These are phyloP conservation scores for Microbotryum scabiosae DNA, from an alignment of 1,284 basidiomycete species.

Conservation along the genomic window DNA sequence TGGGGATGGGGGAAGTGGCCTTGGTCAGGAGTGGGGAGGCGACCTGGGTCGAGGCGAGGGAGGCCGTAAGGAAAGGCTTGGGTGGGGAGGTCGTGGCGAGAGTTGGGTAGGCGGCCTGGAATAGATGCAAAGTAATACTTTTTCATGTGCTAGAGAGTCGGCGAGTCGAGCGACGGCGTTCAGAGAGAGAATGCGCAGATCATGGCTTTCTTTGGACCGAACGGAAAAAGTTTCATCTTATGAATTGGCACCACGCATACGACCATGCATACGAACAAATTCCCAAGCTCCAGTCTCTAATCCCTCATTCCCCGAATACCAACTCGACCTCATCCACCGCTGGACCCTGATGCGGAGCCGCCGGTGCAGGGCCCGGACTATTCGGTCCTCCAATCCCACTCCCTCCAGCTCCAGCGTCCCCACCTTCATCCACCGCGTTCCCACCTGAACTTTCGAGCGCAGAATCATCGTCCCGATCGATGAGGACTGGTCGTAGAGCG, in stretches of 20 bases:
- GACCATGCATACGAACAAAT: too few relatives aligned
- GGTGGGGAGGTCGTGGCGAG: conserved; percentile 42
- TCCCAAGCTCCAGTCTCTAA: too few relatives aligned
- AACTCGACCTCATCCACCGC: conserved; percentile 31
- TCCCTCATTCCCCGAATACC: conserved; percentile 15
- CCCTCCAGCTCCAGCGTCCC: not conserved
- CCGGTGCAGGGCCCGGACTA: conserved; percentile 8
- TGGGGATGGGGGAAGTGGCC: conserved; percentile 77
- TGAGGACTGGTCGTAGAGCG: conserved; percentile 27
- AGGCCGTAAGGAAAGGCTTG: conserved; percentile 40
- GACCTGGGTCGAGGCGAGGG: conserved; percentile 41
- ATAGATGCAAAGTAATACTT: too few relatives aligned
- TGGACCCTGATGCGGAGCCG: conserved; percentile 20
- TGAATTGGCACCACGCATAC: too few relatives aligned
- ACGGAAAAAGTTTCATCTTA: too few relatives aligned
- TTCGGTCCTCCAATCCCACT: not conserved
- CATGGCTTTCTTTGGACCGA: too few relatives aligned
- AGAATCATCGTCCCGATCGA: conserved; percentile 28
- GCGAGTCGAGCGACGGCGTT: too few relatives aligned
- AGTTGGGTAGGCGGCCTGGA: conserved; percentile 21
- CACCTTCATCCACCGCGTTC: conserved; percentile 12
- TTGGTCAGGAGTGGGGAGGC: conserved; percentile 54
- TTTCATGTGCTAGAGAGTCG: too few relatives aligned
- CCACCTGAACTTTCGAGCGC: not conserved
- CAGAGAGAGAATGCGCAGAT: too few relatives aligned